Conservation (phyloP, 306 rosid genomes). For the Acacia acuminata region DNA sequence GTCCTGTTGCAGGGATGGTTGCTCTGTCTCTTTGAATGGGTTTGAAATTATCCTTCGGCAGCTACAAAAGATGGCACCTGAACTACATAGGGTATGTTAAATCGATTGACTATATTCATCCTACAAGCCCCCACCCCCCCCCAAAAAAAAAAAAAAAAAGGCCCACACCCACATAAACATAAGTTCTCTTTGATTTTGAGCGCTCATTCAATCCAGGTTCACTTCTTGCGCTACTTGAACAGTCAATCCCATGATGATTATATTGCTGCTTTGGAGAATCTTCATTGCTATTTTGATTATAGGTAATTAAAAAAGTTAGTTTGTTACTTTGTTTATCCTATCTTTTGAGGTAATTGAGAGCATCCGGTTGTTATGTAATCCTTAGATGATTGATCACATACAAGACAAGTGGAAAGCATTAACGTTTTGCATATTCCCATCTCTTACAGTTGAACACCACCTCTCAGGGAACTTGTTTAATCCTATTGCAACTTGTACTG, state of each 20-base stretch:
- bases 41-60: conserved; percentile 69
- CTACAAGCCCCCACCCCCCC: no score
- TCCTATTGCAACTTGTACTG: neutral
- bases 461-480: neutral
- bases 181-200: conserved; percentile 20
- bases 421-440: neutral
- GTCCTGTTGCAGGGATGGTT: conserved; percentile 62
- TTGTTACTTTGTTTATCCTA: conserved; percentile 11
- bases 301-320: conserved; percentile 53
- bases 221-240: conserved; percentile 84
- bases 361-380: conserved; percentile 8
- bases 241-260: conserved; percentile 79
- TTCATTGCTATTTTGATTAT: conserved; percentile 93
- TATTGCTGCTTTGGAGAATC: conserved; percentile 84
- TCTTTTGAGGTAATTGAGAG: neutral
- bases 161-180: no score
- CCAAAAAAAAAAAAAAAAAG: no score
- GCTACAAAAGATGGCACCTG: conserved; percentile 90
- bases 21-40: conserved; percentile 69
- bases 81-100: conserved; percentile 80
- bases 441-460: neutral
- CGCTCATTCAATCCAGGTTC: conserved; percentile 66
- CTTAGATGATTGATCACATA: conserved; percentile 1
- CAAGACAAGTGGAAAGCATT: neutral
- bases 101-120: conserved; percentile 2